These are phyloP conservation scores for Colletotrichum filicis DNA, from an alignment of 2,329 filamentous ascomycete species.

Conservation along the genomic window DNA sequence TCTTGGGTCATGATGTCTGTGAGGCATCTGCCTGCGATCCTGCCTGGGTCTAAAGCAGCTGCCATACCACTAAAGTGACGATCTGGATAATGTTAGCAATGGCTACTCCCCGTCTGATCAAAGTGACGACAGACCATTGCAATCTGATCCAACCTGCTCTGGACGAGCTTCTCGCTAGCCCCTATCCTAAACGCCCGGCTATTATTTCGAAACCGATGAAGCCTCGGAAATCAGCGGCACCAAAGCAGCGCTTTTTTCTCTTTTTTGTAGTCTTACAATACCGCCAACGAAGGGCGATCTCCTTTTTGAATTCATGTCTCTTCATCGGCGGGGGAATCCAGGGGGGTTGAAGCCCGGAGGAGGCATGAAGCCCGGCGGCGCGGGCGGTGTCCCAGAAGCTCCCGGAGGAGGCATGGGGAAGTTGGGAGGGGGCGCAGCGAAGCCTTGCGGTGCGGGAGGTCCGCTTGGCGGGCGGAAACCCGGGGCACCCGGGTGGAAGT, in stretches of 20 bases:
- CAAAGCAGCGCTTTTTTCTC: not conserved
- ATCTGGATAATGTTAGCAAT: conserved; percentile 27
- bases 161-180: not conserved
- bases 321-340: conserved; percentile 45
- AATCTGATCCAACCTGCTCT: conserved; percentile 21
- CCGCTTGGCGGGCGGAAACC: conserved; percentile 47
- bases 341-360: conserved; percentile 53
- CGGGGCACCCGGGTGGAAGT: conserved; percentile 55
- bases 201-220: not conserved
- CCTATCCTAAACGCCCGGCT: conserved; percentile 23
- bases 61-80: not conserved
- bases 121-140: conserved; percentile 33
- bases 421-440: conserved; percentile 50
- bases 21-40: not conserved
- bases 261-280: not conserved
- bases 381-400: conserved; percentile 41
- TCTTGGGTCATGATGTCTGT: not conserved
- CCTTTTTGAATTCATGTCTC: too few species aligned
- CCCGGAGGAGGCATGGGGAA: conserved; percentile 55
- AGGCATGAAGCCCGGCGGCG: conserved; percentile 56
- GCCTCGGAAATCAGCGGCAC: not conserved
- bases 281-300: not conserved
- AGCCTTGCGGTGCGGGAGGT: conserved; percentile 52
- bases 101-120: conserved; percentile 17
- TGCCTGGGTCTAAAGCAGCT: not conserved